Percentiles rank a stretch among this genome's conserved stretches.
phyloP scores from a whole-genome alignment of 768 basidiomycete genomes.

The Boletus bicolor region DNA sequence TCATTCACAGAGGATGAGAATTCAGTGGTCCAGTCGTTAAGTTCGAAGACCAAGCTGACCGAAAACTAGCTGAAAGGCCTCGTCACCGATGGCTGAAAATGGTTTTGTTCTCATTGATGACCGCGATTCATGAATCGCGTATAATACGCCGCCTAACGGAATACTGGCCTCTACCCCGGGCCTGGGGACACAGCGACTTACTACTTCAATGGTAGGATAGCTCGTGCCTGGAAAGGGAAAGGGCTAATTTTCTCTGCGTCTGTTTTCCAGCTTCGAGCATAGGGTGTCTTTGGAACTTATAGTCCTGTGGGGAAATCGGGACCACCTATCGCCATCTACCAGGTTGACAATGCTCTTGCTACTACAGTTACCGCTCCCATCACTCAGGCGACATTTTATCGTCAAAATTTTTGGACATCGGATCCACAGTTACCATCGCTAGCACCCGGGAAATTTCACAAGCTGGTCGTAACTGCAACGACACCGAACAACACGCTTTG shows the following conservation, averaged over 20 bases:
- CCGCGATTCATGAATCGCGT: neutral
- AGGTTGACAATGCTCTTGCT: neutral
- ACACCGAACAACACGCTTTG: neutral
- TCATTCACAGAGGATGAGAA: neutral
- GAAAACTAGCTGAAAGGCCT: neutral
- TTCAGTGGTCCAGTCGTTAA: neutral
- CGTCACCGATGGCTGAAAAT: neutral
- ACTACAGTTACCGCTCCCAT: neutral
- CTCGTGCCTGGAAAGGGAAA: neutral
- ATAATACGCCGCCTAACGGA: neutral
- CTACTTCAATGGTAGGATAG: slow-evolving; percentile 2
- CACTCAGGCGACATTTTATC: neutral
- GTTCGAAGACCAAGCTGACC: neutral
- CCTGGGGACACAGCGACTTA: neutral
- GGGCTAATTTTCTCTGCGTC: neutral
- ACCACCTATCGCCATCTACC: neutral
- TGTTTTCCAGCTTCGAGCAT: slow-evolving; percentile 6
- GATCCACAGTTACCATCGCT: neutral
- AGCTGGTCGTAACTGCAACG: neutral
- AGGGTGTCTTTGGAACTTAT: neutral
- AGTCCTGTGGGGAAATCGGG: neutral
- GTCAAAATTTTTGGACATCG: neutral
- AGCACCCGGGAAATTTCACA: neutral
- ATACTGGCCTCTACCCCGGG: neutral
- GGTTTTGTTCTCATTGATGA: neutral